Evolutionary conservation across 108 stramenopile species (phyloP).

Genomic region (Cyclotella baltica): DNA sequence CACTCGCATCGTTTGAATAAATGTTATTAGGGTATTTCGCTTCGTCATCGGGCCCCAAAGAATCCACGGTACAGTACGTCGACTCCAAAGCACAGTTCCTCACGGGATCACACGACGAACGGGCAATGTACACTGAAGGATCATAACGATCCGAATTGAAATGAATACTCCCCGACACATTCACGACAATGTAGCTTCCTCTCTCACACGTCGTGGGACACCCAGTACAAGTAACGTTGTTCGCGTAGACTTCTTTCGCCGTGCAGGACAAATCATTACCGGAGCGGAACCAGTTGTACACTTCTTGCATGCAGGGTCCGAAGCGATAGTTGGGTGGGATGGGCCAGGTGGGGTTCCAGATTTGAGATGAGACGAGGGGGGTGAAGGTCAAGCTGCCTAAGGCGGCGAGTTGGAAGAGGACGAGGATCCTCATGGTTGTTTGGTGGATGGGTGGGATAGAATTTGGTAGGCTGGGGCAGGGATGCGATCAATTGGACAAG

Average conservation of each 20-base stretch:
- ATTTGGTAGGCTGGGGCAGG: too few relatives aligned
- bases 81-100: neutral
- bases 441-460: too few relatives aligned
- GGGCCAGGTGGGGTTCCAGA: neutral
- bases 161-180: neutral
- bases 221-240: neutral
- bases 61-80: neutral
- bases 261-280: neutral
- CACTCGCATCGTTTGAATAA: neutral
- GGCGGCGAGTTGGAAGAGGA: neutral
- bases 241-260: neutral
- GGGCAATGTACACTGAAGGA: neutral
- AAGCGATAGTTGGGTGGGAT: neutral
- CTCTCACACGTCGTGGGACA: neutral
- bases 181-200: neutral
- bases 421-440: neutral
- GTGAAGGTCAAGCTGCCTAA: neutral
- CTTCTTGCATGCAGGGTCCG: neutral
- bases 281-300: neutral
- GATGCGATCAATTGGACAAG: too few relatives aligned
- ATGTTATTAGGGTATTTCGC: neutral
- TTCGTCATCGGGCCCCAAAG: neutral
- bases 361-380: neutral
- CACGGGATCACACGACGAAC: neutral
- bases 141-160: neutral